phyloP scores from a whole-genome alignment of 2,329 filamentous ascomycete species.

The Byssochlamys sp. region DNA sequence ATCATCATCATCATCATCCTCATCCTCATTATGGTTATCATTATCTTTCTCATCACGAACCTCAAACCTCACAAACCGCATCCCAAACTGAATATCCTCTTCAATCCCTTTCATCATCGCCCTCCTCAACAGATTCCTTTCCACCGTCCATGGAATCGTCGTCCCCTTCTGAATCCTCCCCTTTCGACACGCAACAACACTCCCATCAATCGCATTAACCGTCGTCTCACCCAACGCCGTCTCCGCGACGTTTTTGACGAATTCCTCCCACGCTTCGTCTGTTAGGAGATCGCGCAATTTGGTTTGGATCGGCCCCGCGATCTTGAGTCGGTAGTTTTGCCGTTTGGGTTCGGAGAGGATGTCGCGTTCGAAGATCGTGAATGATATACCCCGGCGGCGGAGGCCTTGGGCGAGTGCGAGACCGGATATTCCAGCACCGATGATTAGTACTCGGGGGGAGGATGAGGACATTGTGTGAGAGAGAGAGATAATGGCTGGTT shows the following conservation, averaged over 20 bases:
- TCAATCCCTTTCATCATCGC: not conserved
- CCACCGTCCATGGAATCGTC: not conserved
- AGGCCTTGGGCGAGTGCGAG: conserved; percentile 23
- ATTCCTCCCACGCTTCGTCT: not conserved
- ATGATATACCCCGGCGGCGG: conserved; percentile 15
- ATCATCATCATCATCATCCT: too few species aligned
- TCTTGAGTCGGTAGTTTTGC: not conserved
- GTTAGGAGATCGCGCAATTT: not conserved
- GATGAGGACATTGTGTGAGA: not conserved
- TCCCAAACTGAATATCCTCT: not conserved
- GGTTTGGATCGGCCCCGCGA: not conserved
- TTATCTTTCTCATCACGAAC: not conserved
- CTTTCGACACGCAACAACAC: not conserved
- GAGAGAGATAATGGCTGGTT: too few species aligned
- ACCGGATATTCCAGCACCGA: conserved; percentile 23
- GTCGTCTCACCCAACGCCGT: not conserved
- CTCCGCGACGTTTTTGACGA: not conserved
- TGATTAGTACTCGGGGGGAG: conserved; percentile 15
- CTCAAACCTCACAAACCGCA: not conserved
- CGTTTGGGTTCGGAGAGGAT: conserved; percentile 4
- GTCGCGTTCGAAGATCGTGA: conserved; percentile 23
- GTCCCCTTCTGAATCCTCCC: not conserved
- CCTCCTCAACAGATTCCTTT: not conserved
- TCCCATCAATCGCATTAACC: not conserved
- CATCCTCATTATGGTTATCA: too few species aligned